Percentiles rank a stretch among this genome's conserved stretches.
phyloP scores from a whole-genome alignment of 148 eudicot genomes.

The Rhododendron griersonianum region DNA sequence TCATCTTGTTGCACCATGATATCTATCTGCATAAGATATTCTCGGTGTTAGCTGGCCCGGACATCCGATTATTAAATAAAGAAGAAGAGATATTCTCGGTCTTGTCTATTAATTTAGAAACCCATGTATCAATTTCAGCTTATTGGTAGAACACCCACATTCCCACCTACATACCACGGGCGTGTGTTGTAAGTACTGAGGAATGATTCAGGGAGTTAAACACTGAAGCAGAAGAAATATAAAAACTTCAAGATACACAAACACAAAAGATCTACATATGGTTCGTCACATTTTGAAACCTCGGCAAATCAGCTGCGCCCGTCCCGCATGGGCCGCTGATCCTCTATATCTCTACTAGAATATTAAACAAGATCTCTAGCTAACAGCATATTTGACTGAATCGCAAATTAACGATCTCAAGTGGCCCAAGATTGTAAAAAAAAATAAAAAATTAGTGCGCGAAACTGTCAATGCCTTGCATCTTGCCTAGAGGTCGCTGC shows the following conservation, averaged over 20 bases:
- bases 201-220: background rate
- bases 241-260: background rate
- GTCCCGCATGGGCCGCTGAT: background rate
- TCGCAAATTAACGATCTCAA: background rate
- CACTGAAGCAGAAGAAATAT: background rate
- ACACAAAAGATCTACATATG: background rate
- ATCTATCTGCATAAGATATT: background rate
- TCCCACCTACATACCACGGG: background rate
- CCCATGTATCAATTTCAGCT: background rate
- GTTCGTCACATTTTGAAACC: background rate
- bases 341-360: background rate
- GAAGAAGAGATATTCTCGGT: too few species aligned
- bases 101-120: background rate
- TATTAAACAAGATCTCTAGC: background rate
- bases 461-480: too few species aligned
- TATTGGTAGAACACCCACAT: background rate
- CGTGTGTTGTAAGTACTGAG: background rate
- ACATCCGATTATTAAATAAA: too few species aligned
- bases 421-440: background rate
- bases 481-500: too few species aligned
- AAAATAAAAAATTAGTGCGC: too few species aligned
- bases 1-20: background rate
- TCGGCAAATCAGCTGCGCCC: background rate
- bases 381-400: too few species aligned
- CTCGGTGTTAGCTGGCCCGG: too few species aligned